Base-by-base conservation (phyloP, 768 basidiomycete species). In the Boletus tomentosulus region DNA sequence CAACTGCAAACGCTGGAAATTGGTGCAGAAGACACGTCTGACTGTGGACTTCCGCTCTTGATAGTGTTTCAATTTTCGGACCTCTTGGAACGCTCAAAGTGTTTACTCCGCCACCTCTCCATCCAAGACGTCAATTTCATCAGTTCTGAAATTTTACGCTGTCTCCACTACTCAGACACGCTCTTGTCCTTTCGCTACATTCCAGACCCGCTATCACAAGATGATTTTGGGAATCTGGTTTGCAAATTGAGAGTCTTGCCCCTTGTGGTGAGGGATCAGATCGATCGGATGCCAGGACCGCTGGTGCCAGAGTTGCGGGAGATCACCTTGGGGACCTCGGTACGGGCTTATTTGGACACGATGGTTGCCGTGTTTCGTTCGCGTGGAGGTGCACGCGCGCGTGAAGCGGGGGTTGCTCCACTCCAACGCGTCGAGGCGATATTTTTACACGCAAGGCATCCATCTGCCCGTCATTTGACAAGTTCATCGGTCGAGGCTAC, bases 1-100 rank as follows among this genome's bases (percentile, higher is more conserved):
- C 56, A 49, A 19, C 58, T 62, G 13, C 46, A 55, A 33, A 59
- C 53, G 9, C 62, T 66, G 4, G 59, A 57, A 28, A 59, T 66
- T 13, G 57, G 62, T 6, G 48, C 59, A 25, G 50, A 45, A 19
- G 19, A 19, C 19, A 19, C 19, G 19, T 19, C 19, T 19, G 19
- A 19, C 19, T 19, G 16, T 2, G 27, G 4, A 27, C 3, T 27
- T 27, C 27, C 27, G 27, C 27, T 27, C 27, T 27, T 27, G 4
- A 27, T 4, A 27, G 27, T 7, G 27, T 4, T 7, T 7, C 27
- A 27, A 27, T 63, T 65, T 45, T 57, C 55, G 10, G 16, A 22
- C 31, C 31, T 33, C 31, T 33, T 33, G 31, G 3, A 6, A 33
- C 31, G 31, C n/a, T 38, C 37, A 8, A n/a, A 16, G 37, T 16